Evolutionary conservation across 306 rosid genomes (phyloP), one percentile per base, ranked within the genome.

Genomic region (Medicago lupulina): DNA sequence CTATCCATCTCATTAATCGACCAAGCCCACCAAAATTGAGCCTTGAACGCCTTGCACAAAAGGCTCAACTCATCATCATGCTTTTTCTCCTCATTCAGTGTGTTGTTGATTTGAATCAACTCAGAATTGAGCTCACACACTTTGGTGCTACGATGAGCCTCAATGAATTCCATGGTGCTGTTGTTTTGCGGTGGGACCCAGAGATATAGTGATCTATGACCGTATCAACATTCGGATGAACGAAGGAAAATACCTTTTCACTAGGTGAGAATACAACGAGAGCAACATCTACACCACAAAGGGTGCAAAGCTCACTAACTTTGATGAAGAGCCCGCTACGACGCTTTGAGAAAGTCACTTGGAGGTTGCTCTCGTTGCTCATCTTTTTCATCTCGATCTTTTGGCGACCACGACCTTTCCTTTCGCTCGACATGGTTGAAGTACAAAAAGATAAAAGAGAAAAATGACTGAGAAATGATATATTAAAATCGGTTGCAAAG

Each of bases 321-420:
- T 58, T 58, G 0, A 23, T 58, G 39, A 58, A 58, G 4, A 58
- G 38, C 2, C 16, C 64, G 0, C 38, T 58, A 23, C 64, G 64
- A 2, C 39, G 64, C 9, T 58, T 58, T 23, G 64, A 58, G 4
- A 58, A 58, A 23, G 64, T 58, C 38, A 58, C 64, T 25, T 58
- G 64, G 0, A 58, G n/a, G n/a, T 58, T 28, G 0, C 17, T 58
- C 39, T 58, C 9, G 16, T 58, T 58, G n/a, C 16, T 58, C 4
- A 58, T 58, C 64, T 58, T 58, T 23, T 58, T 58, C 64, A 58
- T 23, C 36, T 58, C 64, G 0, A 7, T 58, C 64, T 58, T 58
- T 58, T 13, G 39, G 16, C 64, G 64, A 58, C 64, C 64, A 23
- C 8, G n/a, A 6, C 39, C 38, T 58, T 58, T 58, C 17, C 39